These are phyloP conservation scores for Fusarium mundagurra DNA, from an alignment of 2,329 filamentous ascomycete species.

Conservation along the genomic window DNA sequence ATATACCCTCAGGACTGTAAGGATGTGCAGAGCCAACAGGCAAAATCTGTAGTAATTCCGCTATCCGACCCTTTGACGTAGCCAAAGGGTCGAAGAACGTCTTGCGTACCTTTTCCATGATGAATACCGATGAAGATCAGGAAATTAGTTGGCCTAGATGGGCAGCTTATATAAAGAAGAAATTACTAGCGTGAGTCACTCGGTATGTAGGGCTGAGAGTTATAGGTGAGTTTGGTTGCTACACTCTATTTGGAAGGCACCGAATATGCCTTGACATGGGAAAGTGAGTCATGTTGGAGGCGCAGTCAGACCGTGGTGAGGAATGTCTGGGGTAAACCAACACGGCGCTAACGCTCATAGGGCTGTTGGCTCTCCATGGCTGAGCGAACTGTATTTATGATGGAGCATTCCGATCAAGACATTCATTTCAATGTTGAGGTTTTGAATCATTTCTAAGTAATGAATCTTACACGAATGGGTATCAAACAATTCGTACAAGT, in stretches of 20 bases:
- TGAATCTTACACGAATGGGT: rapidly evolving
- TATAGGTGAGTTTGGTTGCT: neutral
- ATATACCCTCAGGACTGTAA: conserved; percentile 8
- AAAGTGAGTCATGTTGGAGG: neutral
- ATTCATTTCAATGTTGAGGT: rapidly evolving
- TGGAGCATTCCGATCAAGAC: neutral
- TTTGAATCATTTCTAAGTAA: neutral
- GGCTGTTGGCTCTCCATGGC: neutral
- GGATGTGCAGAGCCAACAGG: conserved; percentile 17
- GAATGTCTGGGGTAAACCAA: neutral
- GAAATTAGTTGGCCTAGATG: rapidly evolving
- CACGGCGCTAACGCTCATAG: neutral
- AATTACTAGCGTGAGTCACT: neutral
- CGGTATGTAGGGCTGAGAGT: neutral
- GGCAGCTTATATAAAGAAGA: neutral
- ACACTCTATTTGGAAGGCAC: neutral
- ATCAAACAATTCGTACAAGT: neutral
- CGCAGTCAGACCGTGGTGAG: neutral
- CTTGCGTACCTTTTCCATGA: conserved; percentile 21
- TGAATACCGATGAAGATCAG: neutral
- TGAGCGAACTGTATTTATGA: neutral
- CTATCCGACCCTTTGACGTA: conserved; percentile 17
- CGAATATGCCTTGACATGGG: neutral
- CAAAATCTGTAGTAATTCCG: neutral
- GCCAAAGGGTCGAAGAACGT: conserved; percentile 22